phyloP scores from a whole-genome alignment of 2,329 filamentous ascomycete species.

The Ophiostoma populinum region DNA sequence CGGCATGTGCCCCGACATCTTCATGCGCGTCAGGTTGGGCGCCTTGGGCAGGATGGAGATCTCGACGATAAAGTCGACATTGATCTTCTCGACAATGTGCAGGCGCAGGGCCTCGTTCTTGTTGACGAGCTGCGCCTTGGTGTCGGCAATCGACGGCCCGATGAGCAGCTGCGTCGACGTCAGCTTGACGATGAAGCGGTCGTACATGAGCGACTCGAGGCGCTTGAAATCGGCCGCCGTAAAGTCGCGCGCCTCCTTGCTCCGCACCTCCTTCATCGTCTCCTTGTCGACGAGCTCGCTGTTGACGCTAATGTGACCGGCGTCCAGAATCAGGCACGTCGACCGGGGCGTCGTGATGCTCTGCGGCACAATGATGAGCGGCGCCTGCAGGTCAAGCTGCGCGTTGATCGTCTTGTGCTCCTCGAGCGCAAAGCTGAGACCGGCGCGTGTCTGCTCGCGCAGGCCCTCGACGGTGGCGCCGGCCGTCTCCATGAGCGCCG shows the following conservation, averaged over 20 bases:
- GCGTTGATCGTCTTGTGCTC: conserved; percentile 98
- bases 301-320: conserved; percentile 85
- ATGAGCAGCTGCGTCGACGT: conserved; percentile 92
- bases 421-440: conserved; percentile 86
- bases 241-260: conserved; percentile 75
- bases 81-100: conserved; percentile 92
- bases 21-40: conserved; percentile 78
- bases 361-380: conserved; percentile 89
- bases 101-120: conserved; percentile 52
- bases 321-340: conserved; percentile 85
- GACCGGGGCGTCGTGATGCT: conserved; percentile 69
- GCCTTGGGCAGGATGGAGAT: conserved; percentile 94
- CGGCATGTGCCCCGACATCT: conserved; percentile 79
- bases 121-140: conserved; percentile 61
- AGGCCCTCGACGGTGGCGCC: conserved; percentile 91
- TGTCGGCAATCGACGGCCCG: conserved; percentile 79
- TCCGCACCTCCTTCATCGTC: conserved; percentile 78
- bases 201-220: conserved; percentile 89
- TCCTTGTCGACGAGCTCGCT: conserved; percentile 85
- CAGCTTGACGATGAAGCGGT: conserved; percentile 85
- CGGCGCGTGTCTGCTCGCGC: conserved; percentile 85
- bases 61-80: conserved; percentile 92
- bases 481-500: conserved; percentile 84
- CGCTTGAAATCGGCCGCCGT: conserved; percentile 77
- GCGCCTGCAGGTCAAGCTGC: conserved; percentile 85